Evolutionary conservation across 2,329 filamentous ascomycete species (phyloP), one percentile per base, ranked within the genome.

Genomic region (Aquanectria penicillioides): DNA sequence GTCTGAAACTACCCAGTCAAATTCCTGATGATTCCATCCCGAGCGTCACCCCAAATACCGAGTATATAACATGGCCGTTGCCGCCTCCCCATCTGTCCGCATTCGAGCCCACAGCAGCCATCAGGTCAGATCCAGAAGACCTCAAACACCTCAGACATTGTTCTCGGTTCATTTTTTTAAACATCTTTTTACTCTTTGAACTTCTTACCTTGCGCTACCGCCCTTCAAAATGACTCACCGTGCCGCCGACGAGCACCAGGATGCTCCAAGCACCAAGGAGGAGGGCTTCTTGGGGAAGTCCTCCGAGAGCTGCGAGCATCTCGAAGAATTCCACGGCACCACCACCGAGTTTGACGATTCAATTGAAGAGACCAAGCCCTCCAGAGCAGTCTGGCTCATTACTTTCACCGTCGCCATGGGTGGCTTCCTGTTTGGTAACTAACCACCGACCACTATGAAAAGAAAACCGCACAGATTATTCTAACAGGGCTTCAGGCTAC

Each of bases 401-500:
- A 69, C 67, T 0, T 61, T 70, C 22, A 70, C 66, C 2, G 69
- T 70, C 12, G 68, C 69, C 11, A 70, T 68, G 62, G 69, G 68
- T 11, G 69, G 68, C 3, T 68, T 71, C 47, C 59, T 71, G 18
- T 71, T 71, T 26, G 67, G 68, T 69, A 31, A 38, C 9, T 6
- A 5, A 18, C 18, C 23, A 12, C 26, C 17, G 12, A 11, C 5
- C 22, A 41, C 5, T 13, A 5, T 17, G 8, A n/a, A 41, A 23
- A 25, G 18, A 17, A 18, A 9, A 26, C 11, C 9, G 22, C 11
- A 28, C 15, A 7, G 10, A 13, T 11, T 18, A 18, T 9, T 41
- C 46, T 38, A 40, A 50, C 33, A 12, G 2, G 12, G 2, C 7
- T 6, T 2, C 7, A 69, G 77, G 80, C 12, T 83, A 83, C 54